Percentiles rank a stretch among this genome's conserved stretches.
These are phyloP conservation scores for Bacterosira constricta DNA, from an alignment of 108 stramenopile species.

Conservation along the genomic window DNA sequence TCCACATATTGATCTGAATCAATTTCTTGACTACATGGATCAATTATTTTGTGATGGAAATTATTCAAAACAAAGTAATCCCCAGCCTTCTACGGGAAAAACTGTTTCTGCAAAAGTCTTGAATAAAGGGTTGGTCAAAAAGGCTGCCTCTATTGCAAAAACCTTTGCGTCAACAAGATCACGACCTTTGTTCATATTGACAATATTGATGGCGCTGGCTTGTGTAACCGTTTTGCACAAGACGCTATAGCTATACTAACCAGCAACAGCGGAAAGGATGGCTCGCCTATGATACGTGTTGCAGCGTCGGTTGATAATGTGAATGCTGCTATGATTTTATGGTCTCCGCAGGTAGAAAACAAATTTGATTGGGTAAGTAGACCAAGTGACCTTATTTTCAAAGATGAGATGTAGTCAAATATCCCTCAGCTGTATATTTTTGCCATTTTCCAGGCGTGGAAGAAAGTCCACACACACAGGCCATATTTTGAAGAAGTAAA, in stretches of 20 bases:
- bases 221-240: slow-evolving; percentile 57
- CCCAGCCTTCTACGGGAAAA: not conserved
- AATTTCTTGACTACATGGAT: slow-evolving; percentile 57
- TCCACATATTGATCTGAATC: slow-evolving; percentile 45
- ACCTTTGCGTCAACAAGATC: slow-evolving; percentile 35
- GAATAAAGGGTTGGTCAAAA: slow-evolving; percentile 32
- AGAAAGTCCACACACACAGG: slow-evolving; percentile 61
- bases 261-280: slow-evolving; percentile 45
- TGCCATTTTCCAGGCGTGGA: slow-evolving; percentile 47
- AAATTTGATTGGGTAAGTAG: slow-evolving; percentile 41
- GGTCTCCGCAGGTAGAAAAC: slow-evolving; percentile 42
- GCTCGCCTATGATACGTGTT: slow-evolving; percentile 58
- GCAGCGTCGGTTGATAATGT: slow-evolving; percentile 80
- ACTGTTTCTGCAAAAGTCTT: slow-evolving; percentile 11
- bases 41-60: slow-evolving; percentile 44
- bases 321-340: slow-evolving; percentile 59
- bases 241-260: slow-evolving; percentile 67
- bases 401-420: not conserved
- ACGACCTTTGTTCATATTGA: slow-evolving; percentile 63
- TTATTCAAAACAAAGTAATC: slow-evolving; percentile 31
- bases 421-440: not conserved
- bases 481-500: slow-evolving; percentile 72
- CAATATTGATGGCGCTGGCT: slow-evolving; percentile 70
- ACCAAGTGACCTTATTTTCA: slow-evolving; percentile 14
- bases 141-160: slow-evolving; percentile 56